Percentiles rank a stretch among this genome's conserved stretches.
phyloP scores from a whole-genome alignment of 2,329 filamentous ascomycete genomes.

The Cercospora janseana region DNA sequence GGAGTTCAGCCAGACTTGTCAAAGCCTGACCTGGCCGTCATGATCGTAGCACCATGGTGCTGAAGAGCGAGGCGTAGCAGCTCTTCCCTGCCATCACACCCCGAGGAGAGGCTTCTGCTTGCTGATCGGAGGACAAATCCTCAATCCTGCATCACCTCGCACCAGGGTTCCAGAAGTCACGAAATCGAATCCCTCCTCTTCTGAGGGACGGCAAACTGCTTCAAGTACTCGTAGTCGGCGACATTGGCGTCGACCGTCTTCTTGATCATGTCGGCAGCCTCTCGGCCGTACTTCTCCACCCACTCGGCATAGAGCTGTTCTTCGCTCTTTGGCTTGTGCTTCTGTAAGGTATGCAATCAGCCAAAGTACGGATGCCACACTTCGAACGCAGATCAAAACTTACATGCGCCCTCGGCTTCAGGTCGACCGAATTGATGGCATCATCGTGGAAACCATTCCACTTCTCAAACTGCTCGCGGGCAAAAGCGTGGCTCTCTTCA shows the following conservation, averaged over 20 bases:
- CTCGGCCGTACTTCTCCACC: conserved; percentile 69
- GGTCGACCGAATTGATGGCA: conserved; percentile 75
- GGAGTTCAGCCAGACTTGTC: not conserved
- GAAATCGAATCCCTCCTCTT: conserved; percentile 15
- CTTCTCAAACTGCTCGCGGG: conserved; percentile 81
- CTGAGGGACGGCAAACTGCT: conserved; percentile 60
- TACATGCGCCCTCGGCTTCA: conserved; percentile 68
- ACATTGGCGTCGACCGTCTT: conserved; percentile 70
- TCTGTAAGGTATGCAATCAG: conserved; percentile 37
- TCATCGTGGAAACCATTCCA: conserved; percentile 98
- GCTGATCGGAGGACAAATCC: not conserved
- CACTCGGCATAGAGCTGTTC: conserved; percentile 70
- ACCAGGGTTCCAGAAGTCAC: conserved; percentile 13
- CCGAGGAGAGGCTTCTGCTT: not conserved
- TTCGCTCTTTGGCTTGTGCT: conserved; percentile 61
- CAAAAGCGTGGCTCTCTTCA: conserved; percentile 66
- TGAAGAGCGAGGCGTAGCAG: not conserved
- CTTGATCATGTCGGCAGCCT: conserved; percentile 68
- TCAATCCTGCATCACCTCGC: conserved; percentile 3
- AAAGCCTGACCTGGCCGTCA: conserved; percentile 2
- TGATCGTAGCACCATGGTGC: not conserved
- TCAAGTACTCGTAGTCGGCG: conserved; percentile 76
- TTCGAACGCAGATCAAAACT: conserved; percentile 30
- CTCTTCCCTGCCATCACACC: not conserved
- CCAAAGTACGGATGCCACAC: conserved; percentile 3